A percentile compares a stretch with the other conserved stretches of the same genome.
Evolutionary conservation across 2,329 filamentous ascomycete genomes (phyloP).

Genomic region (Penicillium griseofulvum): DNA sequence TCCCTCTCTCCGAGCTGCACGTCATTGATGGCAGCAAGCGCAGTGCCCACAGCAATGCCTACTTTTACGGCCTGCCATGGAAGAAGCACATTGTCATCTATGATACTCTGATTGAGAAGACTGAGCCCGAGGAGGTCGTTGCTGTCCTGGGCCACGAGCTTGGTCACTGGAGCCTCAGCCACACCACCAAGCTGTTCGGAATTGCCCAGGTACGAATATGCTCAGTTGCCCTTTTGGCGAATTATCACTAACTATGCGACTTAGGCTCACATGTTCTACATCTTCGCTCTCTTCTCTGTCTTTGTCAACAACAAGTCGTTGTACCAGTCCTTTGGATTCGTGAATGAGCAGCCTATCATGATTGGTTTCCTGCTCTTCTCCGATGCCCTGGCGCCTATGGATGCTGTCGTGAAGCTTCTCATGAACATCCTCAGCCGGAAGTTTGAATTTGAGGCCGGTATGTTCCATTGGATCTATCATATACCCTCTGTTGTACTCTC

Average conservation of each 20-base stretch:
- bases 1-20: slow-evolving; percentile 87
- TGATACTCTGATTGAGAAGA: slow-evolving; percentile 96
- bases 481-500: background rate
- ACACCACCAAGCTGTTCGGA: slow-evolving; percentile 86
- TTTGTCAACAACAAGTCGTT: slow-evolving; percentile 95
- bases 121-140: slow-evolving; percentile 84
- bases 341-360: slow-evolving; percentile 79
- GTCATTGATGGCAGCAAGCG: slow-evolving; percentile 93
- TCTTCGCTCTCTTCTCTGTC: slow-evolving; percentile 93
- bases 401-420: slow-evolving; percentile 87
- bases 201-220: slow-evolving; percentile 69
- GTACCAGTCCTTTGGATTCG: slow-evolving; percentile 88
- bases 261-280: slow-evolving; percentile 89
- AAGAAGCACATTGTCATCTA: slow-evolving; percentile 99
- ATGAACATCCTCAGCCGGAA: slow-evolving; percentile 95
- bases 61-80: slow-evolving; percentile 97
- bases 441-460: slow-evolving; percentile 92
- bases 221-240: background rate
- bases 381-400: slow-evolving; percentile 90
- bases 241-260: slow-evolving; percentile 2
- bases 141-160: slow-evolving; percentile 94
- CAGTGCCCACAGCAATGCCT: slow-evolving; percentile 84
- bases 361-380: slow-evolving; percentile 98
- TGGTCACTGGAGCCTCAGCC: slow-evolving; percentile 93
- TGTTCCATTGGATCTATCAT: slow-evolving; percentile 19